Conservation (phyloP, 1,284 basidiomycete species). For the Cutaneotrichosporon sp. region DNA sequence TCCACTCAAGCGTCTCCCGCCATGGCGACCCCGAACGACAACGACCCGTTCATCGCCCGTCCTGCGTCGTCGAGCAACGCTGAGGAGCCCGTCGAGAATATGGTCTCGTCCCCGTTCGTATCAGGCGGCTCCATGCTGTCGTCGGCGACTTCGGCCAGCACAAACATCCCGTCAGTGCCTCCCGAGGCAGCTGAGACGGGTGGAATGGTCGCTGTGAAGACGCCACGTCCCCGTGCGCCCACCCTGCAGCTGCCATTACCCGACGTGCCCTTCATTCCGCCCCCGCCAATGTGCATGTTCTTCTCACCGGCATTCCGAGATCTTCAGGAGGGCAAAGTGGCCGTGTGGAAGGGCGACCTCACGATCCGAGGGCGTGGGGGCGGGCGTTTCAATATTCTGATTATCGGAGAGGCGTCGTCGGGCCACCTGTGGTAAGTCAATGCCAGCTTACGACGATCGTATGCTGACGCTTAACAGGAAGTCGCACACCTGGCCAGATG, state of each 20-base stretch:
- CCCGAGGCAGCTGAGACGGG: not conserved
- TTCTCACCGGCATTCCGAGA: slow-evolving; percentile 47
- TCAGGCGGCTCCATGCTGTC: slow-evolving; percentile 15
- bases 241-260: slow-evolving; percentile 37
- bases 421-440: slow-evolving; percentile 45
- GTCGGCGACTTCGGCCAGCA: slow-evolving; percentile 15
- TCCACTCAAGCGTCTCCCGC: not conserved
- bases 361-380: slow-evolving; percentile 42
- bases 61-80: not conserved
- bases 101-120: slow-evolving; percentile 23
- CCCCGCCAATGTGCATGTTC: slow-evolving; percentile 54
- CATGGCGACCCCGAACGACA: not conserved
- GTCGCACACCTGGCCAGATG: slow-evolving; percentile 40
- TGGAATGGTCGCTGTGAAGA: not conserved
- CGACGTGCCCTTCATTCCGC: slow-evolving; percentile 41
- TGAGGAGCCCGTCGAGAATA: slow-evolving; percentile 9
- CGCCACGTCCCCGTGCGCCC: not conserved
- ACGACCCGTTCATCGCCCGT: not conserved
- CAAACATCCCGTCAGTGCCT: slow-evolving; percentile 10
- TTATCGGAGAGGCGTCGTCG: slow-evolving; percentile 43
- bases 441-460: not conserved
- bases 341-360: slow-evolving; percentile 49
- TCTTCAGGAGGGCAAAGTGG: slow-evolving; percentile 46
- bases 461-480: slow-evolving; percentile 35
- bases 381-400: slow-evolving; percentile 44